Conservation (phyloP, 2,329 filamentous ascomycete species). For the Drechslera avenae region DNA sequence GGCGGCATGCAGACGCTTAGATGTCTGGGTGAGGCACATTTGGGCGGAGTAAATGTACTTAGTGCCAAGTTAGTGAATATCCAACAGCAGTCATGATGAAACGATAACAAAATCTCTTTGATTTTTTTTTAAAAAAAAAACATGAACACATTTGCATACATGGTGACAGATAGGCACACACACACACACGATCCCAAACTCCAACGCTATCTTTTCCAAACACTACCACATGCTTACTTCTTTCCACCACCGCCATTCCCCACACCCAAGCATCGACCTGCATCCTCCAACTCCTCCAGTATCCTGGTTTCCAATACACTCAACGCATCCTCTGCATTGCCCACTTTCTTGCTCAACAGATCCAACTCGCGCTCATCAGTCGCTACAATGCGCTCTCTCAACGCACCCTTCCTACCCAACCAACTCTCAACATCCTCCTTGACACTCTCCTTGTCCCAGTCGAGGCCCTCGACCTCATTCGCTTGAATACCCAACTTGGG, state of each 20-base stretch:
- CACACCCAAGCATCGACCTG: constrained; percentile 46
- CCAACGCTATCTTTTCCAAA: too few species aligned
- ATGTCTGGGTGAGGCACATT: too few species aligned
- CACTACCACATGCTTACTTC: background rate
- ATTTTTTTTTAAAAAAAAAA: too few species aligned
- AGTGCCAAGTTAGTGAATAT: too few species aligned
- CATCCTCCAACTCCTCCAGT: constrained; percentile 52
- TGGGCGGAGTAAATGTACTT: too few species aligned
- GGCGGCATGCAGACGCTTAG: too few species aligned
- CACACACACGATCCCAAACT: too few species aligned
- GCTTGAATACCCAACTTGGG: constrained; percentile 56
- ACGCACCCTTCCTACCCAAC: constrained; percentile 69
- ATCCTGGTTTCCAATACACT: constrained; percentile 78
- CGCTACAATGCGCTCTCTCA: constrained; percentile 75
- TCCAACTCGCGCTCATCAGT: constrained; percentile 74
- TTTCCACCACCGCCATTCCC: constrained; percentile 12
- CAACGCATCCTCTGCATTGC: constrained; percentile 22
- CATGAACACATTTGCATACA: too few species aligned
- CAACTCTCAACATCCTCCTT: constrained; percentile 85
- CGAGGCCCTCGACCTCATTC: constrained; percentile 70
- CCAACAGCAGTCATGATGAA: too few species aligned
- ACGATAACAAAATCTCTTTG: too few species aligned
- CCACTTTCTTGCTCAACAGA: constrained; percentile 53
- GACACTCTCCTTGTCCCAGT: constrained; percentile 74
- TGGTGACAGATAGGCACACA: too few species aligned